Conservation (phyloP, 1,139 yeast species). For the Hyphopichia burtonii region DNA sequence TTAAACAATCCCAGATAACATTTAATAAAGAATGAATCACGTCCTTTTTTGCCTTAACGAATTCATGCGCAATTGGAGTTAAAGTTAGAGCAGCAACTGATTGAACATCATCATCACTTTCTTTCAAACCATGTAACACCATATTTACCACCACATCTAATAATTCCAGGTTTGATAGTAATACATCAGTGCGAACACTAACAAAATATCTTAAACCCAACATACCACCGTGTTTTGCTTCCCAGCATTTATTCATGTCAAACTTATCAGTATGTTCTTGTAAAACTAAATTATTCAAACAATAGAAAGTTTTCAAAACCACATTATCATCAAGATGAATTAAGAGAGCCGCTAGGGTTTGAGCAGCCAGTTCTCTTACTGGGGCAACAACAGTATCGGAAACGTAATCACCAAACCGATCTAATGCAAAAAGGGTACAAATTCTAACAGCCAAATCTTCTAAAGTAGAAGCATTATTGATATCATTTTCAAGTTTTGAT, state of each 20-base stretch:
- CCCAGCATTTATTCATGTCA: slow-evolving; percentile 66
- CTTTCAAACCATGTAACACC: slow-evolving; percentile 83
- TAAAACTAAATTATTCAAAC: slow-evolving; percentile 66
- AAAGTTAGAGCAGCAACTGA: slow-evolving; percentile 94
- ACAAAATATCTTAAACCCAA: slow-evolving; percentile 90
- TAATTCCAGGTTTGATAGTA: slow-evolving; percentile 57
- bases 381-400: slow-evolving; percentile 99
- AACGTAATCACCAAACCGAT: slow-evolving; percentile 95
- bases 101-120: slow-evolving; percentile 93
- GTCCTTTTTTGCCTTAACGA: slow-evolving; percentile 63
- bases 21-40: slow-evolving; percentile 64
- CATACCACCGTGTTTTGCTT: slow-evolving; percentile 98
- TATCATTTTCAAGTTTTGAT: slow-evolving; percentile 58
- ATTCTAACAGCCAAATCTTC: slow-evolving; percentile 89
- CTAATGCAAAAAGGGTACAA: slow-evolving; percentile 85
- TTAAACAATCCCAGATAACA: slow-evolving; percentile 86
- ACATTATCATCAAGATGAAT: slow-evolving; percentile 61
- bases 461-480: slow-evolving; percentile 64
- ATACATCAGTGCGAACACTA: slow-evolving; percentile 79
- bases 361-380: slow-evolving; percentile 95
- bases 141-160: slow-evolving; percentile 74
- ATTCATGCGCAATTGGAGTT: slow-evolving; percentile 83
- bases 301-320: slow-evolving; percentile 60
- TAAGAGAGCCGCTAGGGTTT: slow-evolving; percentile 84
- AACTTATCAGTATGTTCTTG: slow-evolving; percentile 53